These are phyloP conservation scores for Physcia stellaris DNA, from an alignment of 495 filamentous ascomycete species.

Conservation along the genomic window DNA sequence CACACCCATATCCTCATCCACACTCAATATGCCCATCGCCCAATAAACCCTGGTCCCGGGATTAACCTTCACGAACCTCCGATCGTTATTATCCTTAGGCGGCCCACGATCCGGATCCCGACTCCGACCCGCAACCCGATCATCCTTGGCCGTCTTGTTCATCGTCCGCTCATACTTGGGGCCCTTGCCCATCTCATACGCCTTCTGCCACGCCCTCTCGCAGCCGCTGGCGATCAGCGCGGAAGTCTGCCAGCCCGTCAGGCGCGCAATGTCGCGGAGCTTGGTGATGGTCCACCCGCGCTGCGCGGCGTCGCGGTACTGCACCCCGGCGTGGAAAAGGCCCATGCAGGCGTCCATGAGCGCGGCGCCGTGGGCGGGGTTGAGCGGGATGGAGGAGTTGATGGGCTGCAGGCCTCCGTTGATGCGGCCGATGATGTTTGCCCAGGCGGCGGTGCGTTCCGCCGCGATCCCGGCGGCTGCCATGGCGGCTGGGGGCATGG, in stretches of 20 bases:
- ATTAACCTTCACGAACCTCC: constrained; percentile 36
- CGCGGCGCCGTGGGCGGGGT: constrained; percentile 66
- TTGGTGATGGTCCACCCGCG: constrained; percentile 62
- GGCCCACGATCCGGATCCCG: constrained; percentile 12
- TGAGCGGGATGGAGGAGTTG: constrained; percentile 44
- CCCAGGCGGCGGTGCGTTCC: constrained; percentile 49
- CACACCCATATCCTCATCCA: constrained; percentile 40
- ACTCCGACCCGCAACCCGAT: constrained; percentile 14
- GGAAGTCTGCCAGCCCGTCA: constrained; percentile 80
- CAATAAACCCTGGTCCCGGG: constrained; percentile 30
- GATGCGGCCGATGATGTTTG: constrained; percentile 67
- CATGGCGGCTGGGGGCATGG: constrained; percentile 87
- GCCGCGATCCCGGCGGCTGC: constrained; percentile 64
- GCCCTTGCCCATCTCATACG: constrained; percentile 55
- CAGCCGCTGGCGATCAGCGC: constrained; percentile 68
- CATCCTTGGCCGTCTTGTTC: constrained; percentile 19
- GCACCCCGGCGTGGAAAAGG: constrained; percentile 73
- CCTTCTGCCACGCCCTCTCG: constrained; percentile 67
- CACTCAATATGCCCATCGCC: constrained; percentile 46
- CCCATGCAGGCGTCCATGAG: constrained; percentile 67
- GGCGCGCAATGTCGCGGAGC: constrained; percentile 56
- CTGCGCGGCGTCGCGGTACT: constrained; percentile 61
- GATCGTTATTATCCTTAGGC: constrained; percentile 27
- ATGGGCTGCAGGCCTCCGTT: constrained; percentile 63
- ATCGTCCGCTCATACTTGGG: constrained; percentile 50